Evolutionary conservation across 2,329 filamentous ascomycete genomes (phyloP).

Genomic region (Alternaria rosae): DNA sequence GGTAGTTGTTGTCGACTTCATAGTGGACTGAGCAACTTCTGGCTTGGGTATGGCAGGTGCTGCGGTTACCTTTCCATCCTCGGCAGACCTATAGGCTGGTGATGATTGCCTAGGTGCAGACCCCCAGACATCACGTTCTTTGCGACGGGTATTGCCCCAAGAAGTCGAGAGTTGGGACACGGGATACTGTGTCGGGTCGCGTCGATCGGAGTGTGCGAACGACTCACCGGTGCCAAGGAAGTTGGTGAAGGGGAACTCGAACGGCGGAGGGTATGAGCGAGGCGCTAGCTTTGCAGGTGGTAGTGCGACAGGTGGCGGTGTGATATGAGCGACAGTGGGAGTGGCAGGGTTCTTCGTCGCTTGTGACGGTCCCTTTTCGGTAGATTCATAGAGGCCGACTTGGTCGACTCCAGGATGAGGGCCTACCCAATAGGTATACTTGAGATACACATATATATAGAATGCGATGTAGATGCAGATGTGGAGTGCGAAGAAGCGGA

Average conservation of each 20-base stretch:
- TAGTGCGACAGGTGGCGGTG: background rate
- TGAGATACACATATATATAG: background rate
- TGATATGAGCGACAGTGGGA: background rate
- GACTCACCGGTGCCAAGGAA: constrained; percentile 12
- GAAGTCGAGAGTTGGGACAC: background rate
- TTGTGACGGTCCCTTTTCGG: background rate
- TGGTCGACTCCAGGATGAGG: background rate
- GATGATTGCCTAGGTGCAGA: no score
- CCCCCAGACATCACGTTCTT: background rate
- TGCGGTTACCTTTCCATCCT: background rate
- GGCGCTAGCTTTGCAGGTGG: background rate
- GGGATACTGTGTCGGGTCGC: background rate
- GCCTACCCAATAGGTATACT: background rate
- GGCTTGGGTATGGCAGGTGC: background rate
- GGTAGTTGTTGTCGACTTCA: background rate
- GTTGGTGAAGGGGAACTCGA: background rate
- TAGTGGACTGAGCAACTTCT: background rate
- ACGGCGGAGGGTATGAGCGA: background rate
- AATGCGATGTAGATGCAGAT: background rate
- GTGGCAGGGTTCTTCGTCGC: background rate
- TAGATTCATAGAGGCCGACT: background rate
- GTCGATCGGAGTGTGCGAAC: background rate
- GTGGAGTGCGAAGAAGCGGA: background rate
- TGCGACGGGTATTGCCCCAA: background rate
- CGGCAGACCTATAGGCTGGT: background rate